A percentile compares a stretch with the other conserved stretches of the same genome.
phyloP scores from a whole-genome alignment of 352 stramenopile genomes.

The Globisporangium lucens region DNA sequence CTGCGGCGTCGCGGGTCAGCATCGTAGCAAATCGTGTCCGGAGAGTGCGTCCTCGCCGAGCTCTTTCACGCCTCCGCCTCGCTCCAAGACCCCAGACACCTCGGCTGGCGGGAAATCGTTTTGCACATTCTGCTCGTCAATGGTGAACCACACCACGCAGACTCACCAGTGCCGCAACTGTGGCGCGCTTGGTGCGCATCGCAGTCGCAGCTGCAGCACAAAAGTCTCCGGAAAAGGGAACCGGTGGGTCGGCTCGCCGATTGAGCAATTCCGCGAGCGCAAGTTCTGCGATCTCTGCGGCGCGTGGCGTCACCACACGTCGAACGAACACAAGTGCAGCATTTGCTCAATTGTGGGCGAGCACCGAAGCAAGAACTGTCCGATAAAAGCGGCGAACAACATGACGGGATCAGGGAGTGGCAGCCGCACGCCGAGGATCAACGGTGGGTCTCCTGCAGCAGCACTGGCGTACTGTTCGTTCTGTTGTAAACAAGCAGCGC shows the following conservation, averaged over 20 bases:
- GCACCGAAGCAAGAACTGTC: conserved; percentile 66
- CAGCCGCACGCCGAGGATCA: conserved; percentile 12
- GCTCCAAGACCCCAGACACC: conserved; percentile 8
- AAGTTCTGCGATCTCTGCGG: conserved; percentile 65
- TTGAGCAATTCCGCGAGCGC: conserved; percentile 32
- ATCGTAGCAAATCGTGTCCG: conserved; percentile 60
- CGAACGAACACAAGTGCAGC: conserved; percentile 60
- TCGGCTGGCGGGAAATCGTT: conserved; percentile 34
- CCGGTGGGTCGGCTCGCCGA: conserved; percentile 48
- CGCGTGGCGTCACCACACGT: conserved; percentile 46
- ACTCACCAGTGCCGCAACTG: conserved; percentile 60
- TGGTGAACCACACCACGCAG: conserved; percentile 54
- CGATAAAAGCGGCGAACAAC: conserved; percentile 26
- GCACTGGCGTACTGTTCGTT: conserved; percentile 47
- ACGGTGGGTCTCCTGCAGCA: conserved; percentile 5
- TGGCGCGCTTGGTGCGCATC: conserved; percentile 46
- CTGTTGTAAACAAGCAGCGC: conserved; percentile 53
- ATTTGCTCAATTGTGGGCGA: conserved; percentile 56
- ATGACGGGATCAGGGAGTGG: conserved; percentile 3
- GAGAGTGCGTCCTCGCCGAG: conserved; percentile 21
- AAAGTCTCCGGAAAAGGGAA: conserved; percentile 22
- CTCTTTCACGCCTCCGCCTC: conserved; percentile 13
- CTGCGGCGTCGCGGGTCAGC: conserved; percentile 50
- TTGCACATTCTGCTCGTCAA: conserved; percentile 57
- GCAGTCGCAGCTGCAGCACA: conserved; percentile 44